Conservation (phyloP, 495 filamentous ascomycete genomes). For the Podospora comata region DNA sequence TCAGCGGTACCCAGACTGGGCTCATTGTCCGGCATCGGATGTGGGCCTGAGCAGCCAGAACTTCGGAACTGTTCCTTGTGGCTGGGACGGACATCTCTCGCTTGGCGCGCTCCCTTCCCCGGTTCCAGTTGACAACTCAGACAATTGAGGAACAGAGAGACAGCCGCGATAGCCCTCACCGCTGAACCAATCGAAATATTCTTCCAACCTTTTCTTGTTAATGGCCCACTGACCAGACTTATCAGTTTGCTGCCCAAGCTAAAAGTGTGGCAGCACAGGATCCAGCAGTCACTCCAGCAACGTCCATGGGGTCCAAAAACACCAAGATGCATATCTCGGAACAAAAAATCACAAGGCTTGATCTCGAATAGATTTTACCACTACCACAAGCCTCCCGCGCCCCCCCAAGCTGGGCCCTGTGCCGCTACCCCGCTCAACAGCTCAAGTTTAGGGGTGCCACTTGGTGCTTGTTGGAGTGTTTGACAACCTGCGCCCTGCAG, state of each 20-base stretch:
- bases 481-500: not conserved
- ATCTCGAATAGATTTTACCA: not conserved
- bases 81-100: not conserved
- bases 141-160: not conserved
- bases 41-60: not conserved
- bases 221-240: not conserved
- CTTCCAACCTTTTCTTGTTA: not conserved
- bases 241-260: not conserved
- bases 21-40: not conserved
- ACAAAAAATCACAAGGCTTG: not conserved
- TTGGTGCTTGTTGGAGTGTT: not conserved
- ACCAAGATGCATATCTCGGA: not conserved
- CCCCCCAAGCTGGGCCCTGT: not conserved
- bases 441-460: not conserved
- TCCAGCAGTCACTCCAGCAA: not conserved
- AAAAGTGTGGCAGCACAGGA: not conserved
- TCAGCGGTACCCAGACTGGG: not conserved
- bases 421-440: constrained; percentile 1
- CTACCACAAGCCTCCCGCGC: not conserved
- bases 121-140: not conserved
- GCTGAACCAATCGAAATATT: not conserved
- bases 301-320: not conserved
- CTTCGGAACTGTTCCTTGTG: not conserved
- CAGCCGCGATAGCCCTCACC: not conserved
- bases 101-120: not conserved